Evolutionary conservation across 805 yeast genomes (phyloP).

Genomic region (Wickerhamomyces bisporus): DNA sequence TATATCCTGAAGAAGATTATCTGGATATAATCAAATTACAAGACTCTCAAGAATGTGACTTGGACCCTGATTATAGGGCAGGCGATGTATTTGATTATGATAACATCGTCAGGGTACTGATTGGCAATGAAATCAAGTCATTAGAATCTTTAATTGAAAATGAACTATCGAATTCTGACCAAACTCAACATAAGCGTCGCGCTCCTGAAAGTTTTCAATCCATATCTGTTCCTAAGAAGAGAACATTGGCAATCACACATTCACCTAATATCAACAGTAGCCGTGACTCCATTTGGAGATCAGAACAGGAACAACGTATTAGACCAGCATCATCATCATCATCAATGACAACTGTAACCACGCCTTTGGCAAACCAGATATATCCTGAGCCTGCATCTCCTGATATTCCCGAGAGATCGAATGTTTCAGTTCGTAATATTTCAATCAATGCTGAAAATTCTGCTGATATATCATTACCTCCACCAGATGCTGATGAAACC

Average conservation of each 20-base stretch:
- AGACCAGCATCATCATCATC: not conserved
- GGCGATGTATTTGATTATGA: conserved; percentile 56
- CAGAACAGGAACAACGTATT: conserved; percentile 1
- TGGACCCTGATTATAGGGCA: conserved; percentile 71
- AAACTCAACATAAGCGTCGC: conserved; percentile 16
- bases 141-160: conserved; percentile 12
- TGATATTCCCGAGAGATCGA: conserved; percentile 13
- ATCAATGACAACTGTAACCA: conserved; percentile 13
- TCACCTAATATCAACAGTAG: not conserved
- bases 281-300: conserved; percentile 14
- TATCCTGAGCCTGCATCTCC: conserved; percentile 22
- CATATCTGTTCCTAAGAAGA: conserved; percentile 24
- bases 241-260: conserved; percentile 4
- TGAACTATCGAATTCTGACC: not conserved
- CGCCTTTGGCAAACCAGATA: conserved; percentile 36
- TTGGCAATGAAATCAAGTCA: conserved; percentile 34
- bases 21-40: conserved; percentile 58
- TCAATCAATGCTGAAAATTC: conserved; percentile 27
- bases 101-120: conserved; percentile 41
- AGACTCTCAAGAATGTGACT: conserved; percentile 62
- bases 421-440: conserved; percentile 23
- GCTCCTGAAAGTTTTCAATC: conserved; percentile 18
- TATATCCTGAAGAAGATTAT: conserved; percentile 60
- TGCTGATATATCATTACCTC: conserved; percentile 27
- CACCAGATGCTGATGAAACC: conserved; percentile 19